These are phyloP conservation scores for Leishmania lainsoni DNA, from an alignment of 208 protist species.

Conservation along the genomic window DNA sequence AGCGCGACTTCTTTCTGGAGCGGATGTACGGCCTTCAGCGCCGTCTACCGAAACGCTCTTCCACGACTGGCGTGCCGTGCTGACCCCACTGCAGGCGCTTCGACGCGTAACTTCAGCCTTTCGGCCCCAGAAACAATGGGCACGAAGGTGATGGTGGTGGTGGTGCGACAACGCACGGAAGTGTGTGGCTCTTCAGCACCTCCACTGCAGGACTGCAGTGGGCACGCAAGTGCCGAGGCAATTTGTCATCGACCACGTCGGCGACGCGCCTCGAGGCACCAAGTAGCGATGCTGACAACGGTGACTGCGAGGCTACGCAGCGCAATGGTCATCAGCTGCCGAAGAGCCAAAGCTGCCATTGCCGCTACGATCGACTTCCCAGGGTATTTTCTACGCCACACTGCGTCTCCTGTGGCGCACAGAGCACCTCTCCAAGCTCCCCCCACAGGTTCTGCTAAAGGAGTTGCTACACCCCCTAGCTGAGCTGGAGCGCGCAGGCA, in stretches of 20 bases:
- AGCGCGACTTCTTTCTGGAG: slow-evolving; percentile 2
- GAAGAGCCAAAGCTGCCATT: neutral
- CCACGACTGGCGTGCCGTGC: slow-evolving; percentile 2
- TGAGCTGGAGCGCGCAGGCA: slow-evolving; percentile 11
- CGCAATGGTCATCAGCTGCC: neutral
- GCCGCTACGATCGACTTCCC: neutral
- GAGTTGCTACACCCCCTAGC: slow-evolving; percentile 25
- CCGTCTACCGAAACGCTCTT: neutral
- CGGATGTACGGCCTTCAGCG: neutral
- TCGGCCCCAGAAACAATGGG: neutral
- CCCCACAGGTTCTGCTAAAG: slow-evolving; percentile 4
- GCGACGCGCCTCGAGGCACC: neutral
- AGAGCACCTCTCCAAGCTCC: neutral
- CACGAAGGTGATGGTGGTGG: neutral
- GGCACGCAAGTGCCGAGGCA: neutral
- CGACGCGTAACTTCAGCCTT: neutral
- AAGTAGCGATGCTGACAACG: neutral
- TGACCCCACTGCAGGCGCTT: slow-evolving; percentile 16
- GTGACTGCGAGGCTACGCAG: no score
- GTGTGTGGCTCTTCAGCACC: slow-evolving; percentile 1
- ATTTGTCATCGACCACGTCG: neutral
- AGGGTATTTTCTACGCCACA: slow-evolving; percentile 7
- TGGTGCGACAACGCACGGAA: neutral
- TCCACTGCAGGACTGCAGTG: slow-evolving; percentile 3
- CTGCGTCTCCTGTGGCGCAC: slow-evolving; percentile 5